These are phyloP conservation scores for Pisolithus marmoratus DNA, from an alignment of 768 basidiomycete species.

Conservation along the genomic window DNA sequence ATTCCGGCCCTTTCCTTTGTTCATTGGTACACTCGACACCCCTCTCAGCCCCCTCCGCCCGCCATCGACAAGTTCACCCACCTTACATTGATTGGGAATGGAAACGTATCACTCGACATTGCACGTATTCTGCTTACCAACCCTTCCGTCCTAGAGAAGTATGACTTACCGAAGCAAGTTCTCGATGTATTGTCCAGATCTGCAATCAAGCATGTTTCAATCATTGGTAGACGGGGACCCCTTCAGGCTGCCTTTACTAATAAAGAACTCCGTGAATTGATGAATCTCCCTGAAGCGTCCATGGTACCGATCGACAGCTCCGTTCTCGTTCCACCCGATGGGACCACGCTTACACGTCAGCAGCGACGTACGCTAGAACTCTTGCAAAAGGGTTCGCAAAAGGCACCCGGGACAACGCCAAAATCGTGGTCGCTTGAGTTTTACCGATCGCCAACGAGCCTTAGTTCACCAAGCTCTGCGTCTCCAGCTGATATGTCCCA, in stretches of 20 bases:
- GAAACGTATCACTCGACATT: conserved; percentile 91
- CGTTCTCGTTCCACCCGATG: conserved; percentile 35
- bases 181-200: conserved; percentile 61
- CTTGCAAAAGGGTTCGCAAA: conserved; percentile 57
- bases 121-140: conserved; percentile 84
- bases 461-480: conserved; percentile 26
- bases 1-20: conserved; percentile 79
- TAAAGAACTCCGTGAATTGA: conserved; percentile 90
- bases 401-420: conserved; percentile 38
- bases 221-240: conserved; percentile 83
- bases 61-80: conserved; percentile 61
- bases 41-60: conserved; percentile 55
- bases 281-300: conserved; percentile 52
- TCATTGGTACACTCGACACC: conserved; percentile 96
- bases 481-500: conserved; percentile 23
- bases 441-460: conserved; percentile 61
- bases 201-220: conserved; percentile 68
- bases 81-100: conserved; percentile 86
- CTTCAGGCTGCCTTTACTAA: conserved; percentile 86
- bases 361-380: conserved; percentile 64
- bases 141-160: conserved; percentile 52
- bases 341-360: conserved; percentile 45
- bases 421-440: conserved; percentile 83
- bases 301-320: conserved; percentile 56
- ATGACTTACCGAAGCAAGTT: conserved; percentile 76